Evolutionary conservation across 306 rosid species (phyloP), one percentile per base, ranked within the genome.

Genomic region (Purshia tridentata): DNA sequence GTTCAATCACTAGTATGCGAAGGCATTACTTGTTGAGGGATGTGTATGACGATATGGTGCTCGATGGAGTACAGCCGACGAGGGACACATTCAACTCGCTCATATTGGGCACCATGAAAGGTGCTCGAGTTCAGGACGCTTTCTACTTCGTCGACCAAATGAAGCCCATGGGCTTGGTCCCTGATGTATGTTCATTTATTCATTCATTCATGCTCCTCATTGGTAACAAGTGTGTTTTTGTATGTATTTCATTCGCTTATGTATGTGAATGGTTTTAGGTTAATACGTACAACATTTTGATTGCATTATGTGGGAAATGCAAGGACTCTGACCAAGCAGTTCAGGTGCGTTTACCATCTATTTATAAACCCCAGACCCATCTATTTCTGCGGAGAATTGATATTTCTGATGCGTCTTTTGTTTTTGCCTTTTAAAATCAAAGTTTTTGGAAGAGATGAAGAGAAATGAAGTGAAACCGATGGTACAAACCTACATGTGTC

Each of bases 361-460:
- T 19, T 40, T 63, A 44, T 42, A 13, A 12, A 1, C 47, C 47
- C 13, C 7, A 5, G 12, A 37, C 46, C 2, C 3, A 61, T 61
- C 14, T 14, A 37, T 39, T 39, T 16, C 16, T 1, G 50, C 42
- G 72, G 61, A 53, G 23, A n/a, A 13, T 41, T 22, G 64, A 56
- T 70, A 6, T 54, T 18, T 67, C 22, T 5, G 70, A 44, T 69
- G 53, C 44, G 18, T 5, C 55, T 10, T 72, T 46, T 51, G 44
- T 76, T 6, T 48, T 65, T 41, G 62, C 40, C 54, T 40, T 35
- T 45, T 62, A 42, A 64, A 69, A 48, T 69, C 74, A 79, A 69
- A 94, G 99, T 76, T 91, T 68, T 88, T 88, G 85, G 99, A 91
- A 75, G 97, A 94, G 80, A 94, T 91, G 97, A 91, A 88, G 86